Base-by-base conservation (phyloP, 176 grass and related monocot genomes). In the Juncus effusus region DNA sequence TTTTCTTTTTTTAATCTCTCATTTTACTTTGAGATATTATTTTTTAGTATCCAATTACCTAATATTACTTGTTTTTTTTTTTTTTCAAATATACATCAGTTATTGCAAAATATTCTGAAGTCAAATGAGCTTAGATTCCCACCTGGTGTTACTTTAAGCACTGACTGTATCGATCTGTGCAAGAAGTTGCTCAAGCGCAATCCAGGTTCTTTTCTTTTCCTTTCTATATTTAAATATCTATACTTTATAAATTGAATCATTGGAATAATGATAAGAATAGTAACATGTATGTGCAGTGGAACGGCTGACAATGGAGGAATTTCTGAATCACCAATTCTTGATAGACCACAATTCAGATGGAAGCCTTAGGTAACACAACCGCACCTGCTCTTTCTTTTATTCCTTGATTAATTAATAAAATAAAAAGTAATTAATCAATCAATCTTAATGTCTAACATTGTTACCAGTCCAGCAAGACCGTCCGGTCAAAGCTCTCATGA, bases 281-380 rank as follows among this genome's bases (percentile, higher is more conserved):
- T 28, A 28, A 28, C 19, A 68, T 64, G 80, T 89, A 57, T 59
- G 74, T 86, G 71, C 83, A 99, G 94, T 99, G 70, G 88, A 99
- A 82, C 88, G 88, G 3, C 83, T 99, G 14, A 99, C 88, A 47
- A 79, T 93, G 74, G 94, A 99, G 69, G 92, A 96, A 51, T 96
- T 96, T 60, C 79, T 99, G 60, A 86, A 87, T n/a, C 94, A 99
- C 62, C 85, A 82, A 82, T 99, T 99, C 77, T 81, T 99, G 60
- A 74, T 56, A 64, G 85, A 90, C 72, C 85, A 78, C 64, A 57
- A 69, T 54, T 73, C 59, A 38, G 81, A 73, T 41, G 73, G 59
- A 67, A 78, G 64, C 35, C 63, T 83, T 41, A 84, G 83, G 94
- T 93, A 81, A 68, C 40, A 71, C 42, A 41, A 58, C 40, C 6